Base-by-base conservation (phyloP, 352 stramenopile genomes). In the Phytophthora sojae region DNA sequence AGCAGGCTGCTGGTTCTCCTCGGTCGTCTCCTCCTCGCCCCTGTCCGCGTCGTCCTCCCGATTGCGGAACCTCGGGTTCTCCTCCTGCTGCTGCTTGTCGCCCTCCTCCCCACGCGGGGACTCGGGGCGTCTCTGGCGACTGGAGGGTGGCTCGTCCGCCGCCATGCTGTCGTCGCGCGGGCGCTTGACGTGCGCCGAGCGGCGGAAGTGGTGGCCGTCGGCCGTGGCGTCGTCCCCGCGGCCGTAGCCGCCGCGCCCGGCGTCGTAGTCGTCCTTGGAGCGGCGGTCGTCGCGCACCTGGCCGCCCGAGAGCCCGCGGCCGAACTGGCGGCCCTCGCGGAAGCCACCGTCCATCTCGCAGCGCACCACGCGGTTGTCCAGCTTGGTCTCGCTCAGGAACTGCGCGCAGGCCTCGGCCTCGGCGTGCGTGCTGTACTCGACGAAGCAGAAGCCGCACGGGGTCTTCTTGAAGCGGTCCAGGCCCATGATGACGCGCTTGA, bases 361-460 rank as follows among this genome's bases (percentile, higher is more conserved):
- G 53, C 89, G 89, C 69, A 97, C 90, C 47, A 95, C 83, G 42
- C 89, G 89, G 73, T 92, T 92, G 73, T 97, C 91, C 9, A 97
- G 74, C 79, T 96, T 96, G 45, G 90, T 95, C 58, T 94, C 88
- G 61, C 80, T 96, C 61, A 97, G 69, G 57, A 92, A 97, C 71
- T 95, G 89, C 12, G 88, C 67, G 67, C 87, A 94, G 37, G 89
- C 87, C 26, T 90, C 62, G 0, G 91, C 91, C 51, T 94, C 86
- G 4, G 82, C 73, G 56, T 96, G 88, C 0, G 80, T 80, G 44
- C 73, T 85, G 71, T 94, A 96, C 85, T 99, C 94, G 54, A 99
- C 97, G 76, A 99, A 99, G 76, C 93, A 98, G 80, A 99, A 99
- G 44, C 97, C 97, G 67, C 97, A 99, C 2, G 97, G 97, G 14